phyloP scores from a whole-genome alignment of 2,329 filamentous ascomycete genomes.

The Hysterium pulicare region DNA sequence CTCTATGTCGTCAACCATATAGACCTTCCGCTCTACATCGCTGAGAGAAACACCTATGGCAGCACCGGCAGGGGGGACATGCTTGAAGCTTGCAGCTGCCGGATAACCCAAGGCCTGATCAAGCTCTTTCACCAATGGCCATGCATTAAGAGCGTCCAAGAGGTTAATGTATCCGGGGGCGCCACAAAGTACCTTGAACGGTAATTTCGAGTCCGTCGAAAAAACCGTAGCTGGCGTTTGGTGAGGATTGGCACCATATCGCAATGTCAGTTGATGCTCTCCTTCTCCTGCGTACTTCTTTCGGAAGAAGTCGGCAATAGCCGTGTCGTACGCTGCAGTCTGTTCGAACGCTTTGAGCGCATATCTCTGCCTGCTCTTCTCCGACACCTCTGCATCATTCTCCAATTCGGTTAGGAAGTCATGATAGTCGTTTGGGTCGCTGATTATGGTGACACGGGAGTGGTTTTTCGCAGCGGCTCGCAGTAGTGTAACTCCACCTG shows the following conservation, averaged over 20 bases:
- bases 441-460: constrained; percentile 89
- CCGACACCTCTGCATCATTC: constrained; percentile 73
- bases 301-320: constrained; percentile 96
- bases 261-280: constrained; percentile 75
- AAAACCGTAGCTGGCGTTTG: constrained; percentile 94
- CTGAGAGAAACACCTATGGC: constrained; percentile 87
- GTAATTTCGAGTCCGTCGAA: constrained; percentile 67
- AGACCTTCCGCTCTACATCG: constrained; percentile 89
- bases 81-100: constrained; percentile 94
- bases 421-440: constrained; percentile 88
- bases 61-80: constrained; percentile 93
- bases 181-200: constrained; percentile 91
- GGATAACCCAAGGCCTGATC: constrained; percentile 82
- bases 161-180: constrained; percentile 97
- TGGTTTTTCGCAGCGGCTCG: constrained; percentile 98
- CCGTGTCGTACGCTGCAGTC: constrained; percentile 92
- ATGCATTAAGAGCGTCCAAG: constrained; percentile 92
- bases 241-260: constrained; percentile 96
- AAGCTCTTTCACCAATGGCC: constrained; percentile 95
- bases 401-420: constrained; percentile 90
- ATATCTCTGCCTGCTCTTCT: constrained; percentile 80
- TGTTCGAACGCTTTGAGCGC: constrained; percentile 98
- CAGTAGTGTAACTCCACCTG: constrained; percentile 84
- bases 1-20: constrained; percentile 94
- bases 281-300: constrained; percentile 91